These are phyloP conservation scores for Wickerhamiella australiensis DNA, from an alignment of 805 yeast genomes.

Conservation along the genomic window DNA sequence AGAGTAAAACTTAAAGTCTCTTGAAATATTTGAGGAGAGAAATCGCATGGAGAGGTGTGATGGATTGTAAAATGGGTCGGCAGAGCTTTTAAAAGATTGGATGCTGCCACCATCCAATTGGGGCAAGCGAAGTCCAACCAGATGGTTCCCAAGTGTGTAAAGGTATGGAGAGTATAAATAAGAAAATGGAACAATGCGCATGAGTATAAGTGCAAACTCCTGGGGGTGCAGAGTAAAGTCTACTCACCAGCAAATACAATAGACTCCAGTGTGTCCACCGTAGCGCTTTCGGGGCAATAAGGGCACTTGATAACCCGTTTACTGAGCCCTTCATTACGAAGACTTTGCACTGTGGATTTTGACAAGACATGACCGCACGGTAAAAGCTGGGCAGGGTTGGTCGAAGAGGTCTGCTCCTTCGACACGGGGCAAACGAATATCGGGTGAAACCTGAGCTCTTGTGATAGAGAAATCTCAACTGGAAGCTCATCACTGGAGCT, in stretches of 20 bases:
- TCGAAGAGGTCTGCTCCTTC: slow-evolving; percentile 49
- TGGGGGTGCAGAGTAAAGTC: no score
- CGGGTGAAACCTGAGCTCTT: slow-evolving; percentile 44
- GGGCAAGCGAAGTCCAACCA: no score
- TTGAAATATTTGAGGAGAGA: not conserved
- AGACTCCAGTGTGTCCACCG: not conserved
- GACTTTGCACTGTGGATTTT: slow-evolving; percentile 38
- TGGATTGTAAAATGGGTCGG: not conserved
- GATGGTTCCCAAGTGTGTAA: no score
- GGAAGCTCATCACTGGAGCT: slow-evolving; percentile 49
- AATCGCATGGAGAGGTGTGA: not conserved
- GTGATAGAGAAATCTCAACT: slow-evolving; percentile 47
- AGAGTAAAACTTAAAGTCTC: slow-evolving; percentile 2
- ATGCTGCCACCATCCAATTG: not conserved
- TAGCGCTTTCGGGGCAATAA: slow-evolving; percentile 43
- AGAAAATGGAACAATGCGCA: no score
- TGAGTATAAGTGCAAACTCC: no score
- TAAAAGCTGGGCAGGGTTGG: slow-evolving; percentile 49
- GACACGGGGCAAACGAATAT: slow-evolving; percentile 61
- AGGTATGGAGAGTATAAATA: no score
- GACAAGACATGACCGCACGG: slow-evolving; percentile 58
- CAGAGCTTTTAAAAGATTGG: not conserved
- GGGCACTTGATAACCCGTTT: slow-evolving; percentile 53
- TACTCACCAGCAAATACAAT: not conserved
- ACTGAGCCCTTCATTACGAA: slow-evolving; percentile 31